Percentiles rank a stretch among this genome's conserved stretches.
These are phyloP conservation scores for Boletus sp. DNA, from an alignment of 768 basidiomycete genomes.

Conservation along the genomic window DNA sequence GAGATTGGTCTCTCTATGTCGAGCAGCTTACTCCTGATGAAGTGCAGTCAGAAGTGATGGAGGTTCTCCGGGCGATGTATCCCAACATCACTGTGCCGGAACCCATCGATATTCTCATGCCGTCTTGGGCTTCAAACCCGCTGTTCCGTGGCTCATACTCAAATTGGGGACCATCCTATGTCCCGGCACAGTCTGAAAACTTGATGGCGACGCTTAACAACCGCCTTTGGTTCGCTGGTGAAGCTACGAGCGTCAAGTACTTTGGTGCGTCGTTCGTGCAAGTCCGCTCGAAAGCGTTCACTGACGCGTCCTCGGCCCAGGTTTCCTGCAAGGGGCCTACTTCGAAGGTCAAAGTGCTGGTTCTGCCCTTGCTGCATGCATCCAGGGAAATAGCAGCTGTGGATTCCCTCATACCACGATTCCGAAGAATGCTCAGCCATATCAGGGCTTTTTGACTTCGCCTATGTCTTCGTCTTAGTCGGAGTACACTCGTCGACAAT, in stretches of 20 bases:
- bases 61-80: constrained; percentile 59
- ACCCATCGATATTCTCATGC: constrained; percentile 55
- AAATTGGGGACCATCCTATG: constrained; percentile 67
- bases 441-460: constrained; percentile 21
- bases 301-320: constrained; percentile 25
- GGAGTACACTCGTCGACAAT: neutral
- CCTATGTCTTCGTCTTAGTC: neutral
- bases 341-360: constrained; percentile 50
- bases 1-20: constrained; percentile 58
- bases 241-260: constrained; percentile 56
- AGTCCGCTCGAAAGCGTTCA: neutral
- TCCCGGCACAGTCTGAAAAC: constrained; percentile 53
- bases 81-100: constrained; percentile 52
- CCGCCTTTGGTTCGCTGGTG: constrained; percentile 62
- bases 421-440: constrained; percentile 35
- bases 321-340: constrained; percentile 59
- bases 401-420: constrained; percentile 28
- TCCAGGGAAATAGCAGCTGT: constrained; percentile 29
- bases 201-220: constrained; percentile 50
- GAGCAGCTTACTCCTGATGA: constrained; percentile 48
- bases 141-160: constrained; percentile 50
- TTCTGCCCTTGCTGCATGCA: constrained; percentile 40
- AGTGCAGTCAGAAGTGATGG: constrained; percentile 53
- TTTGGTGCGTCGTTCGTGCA: constrained; percentile 44
- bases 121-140: constrained; percentile 53